Base-by-base conservation (phyloP, 2,329 filamentous ascomycete genomes). In the Fonsecaea pugnacius region DNA sequence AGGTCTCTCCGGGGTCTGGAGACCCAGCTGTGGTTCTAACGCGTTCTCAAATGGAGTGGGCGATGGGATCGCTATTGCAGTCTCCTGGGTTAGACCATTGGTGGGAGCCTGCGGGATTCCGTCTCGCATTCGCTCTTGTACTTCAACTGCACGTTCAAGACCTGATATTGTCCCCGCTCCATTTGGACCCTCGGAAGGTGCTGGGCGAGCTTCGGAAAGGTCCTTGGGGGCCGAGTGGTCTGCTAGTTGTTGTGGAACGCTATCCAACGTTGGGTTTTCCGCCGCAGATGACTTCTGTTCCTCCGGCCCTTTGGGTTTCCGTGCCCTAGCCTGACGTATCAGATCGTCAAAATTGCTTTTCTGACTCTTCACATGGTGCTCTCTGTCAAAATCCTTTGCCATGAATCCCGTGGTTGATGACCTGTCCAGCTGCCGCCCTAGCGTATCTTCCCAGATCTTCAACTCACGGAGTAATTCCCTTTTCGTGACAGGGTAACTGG, bases 361-460 rank as follows among this genome's bases (percentile, higher is more conserved):
- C 76, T 98, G 89, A 65, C 83, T 88, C 7, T 81, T 81, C 27
- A 89, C 87, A 89, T 94, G 96, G 0, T 87, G 89, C 1, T 83
- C 82, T 2, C 88, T 88, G 74, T 96, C 91, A 73, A 98, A 98
- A 65, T 95, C 90, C 74, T 96, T 98, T 70, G 89, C 88, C 80
- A 91, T 93, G 63, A 98, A 78, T 79, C 75, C 78, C 66, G 67
- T 40, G n/a, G 52, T 60, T 12, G 61, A 27, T 9, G 58, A 24
- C 46, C 54, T 65, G 14, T 68, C 64, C 18, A 48, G 35, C 36
- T 68, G 66, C n/a, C 86, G 85, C 8, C 91, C 91, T 68, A 96
- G 87, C 0, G 90, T 94, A 51, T 87, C 84, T 76, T 99, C 95
- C 94, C 95, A 98, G 1, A 85, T 78, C 24, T 94, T 90, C 12